phyloP scores from a whole-genome alignment of 208 protist species.

The Leishmania aethiopica region DNA sequence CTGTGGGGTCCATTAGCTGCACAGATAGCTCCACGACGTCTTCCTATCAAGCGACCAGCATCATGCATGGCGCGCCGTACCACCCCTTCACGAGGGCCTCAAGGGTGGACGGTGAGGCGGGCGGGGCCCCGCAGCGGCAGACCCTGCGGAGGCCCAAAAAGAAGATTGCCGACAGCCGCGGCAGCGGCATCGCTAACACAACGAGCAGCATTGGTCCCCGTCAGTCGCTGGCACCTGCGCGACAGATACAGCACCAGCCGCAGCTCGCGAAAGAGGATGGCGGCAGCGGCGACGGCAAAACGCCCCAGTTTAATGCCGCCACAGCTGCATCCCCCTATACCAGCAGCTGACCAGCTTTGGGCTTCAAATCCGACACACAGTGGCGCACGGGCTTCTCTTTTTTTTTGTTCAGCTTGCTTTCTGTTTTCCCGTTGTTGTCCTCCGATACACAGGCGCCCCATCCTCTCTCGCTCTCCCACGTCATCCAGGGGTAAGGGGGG shows the following conservation, averaged over 20 bases:
- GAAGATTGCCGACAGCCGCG: not conserved
- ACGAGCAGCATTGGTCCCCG: not conserved
- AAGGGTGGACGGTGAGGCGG: not conserved
- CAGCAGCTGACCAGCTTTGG: not conserved
- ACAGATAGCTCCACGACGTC: conserved; percentile 9
- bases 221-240: not conserved
- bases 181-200: not conserved
- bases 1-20: not conserved
- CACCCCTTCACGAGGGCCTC: not conserved
- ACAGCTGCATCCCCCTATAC: conserved; percentile 3
- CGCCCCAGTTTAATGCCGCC: not conserved
- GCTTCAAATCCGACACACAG: not conserved
- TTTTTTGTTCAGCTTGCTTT: not conserved
- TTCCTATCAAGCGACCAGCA: not conserved
- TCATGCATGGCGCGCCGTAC: not conserved
- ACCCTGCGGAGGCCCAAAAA: not conserved
- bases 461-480: not conserved
- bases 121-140: not conserved
- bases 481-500: not conserved
- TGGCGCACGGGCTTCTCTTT: not conserved
- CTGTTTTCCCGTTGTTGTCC: not conserved
- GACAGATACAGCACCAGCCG: not conserved
- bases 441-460: not conserved
- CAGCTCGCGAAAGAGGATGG: not conserved
- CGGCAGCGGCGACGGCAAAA: not conserved